These are phyloP conservation scores for Tricholoma sp. DNA, from an alignment of 768 basidiomycete genomes.

Conservation along the genomic window DNA sequence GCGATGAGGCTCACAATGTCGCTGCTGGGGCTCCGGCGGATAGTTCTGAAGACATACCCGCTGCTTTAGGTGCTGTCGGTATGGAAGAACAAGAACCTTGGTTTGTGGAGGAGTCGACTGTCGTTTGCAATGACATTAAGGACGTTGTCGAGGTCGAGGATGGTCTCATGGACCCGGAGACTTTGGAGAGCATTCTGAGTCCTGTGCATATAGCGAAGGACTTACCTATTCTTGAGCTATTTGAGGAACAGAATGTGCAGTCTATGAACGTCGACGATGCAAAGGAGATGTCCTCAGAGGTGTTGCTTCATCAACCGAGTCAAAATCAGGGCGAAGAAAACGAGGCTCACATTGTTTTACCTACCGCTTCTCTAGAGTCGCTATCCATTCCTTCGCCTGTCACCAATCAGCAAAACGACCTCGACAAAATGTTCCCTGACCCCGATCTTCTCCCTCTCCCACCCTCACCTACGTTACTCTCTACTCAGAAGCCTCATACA, in stretches of 20 bases:
- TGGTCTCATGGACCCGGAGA: not conserved
- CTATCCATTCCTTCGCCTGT: not conserved
- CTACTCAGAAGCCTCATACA: slow-evolving; percentile 13
- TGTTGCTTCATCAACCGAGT: not conserved
- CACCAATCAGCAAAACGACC: not conserved
- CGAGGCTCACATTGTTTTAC: slow-evolving; percentile 3
- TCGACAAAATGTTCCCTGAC: slow-evolving; percentile 26
- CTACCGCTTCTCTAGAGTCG: not conserved
- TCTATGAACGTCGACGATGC: not conserved
- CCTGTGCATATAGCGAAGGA: too few species aligned
- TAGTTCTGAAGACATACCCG: slow-evolving; percentile 9
- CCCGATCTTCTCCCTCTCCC: slow-evolving; percentile 40
- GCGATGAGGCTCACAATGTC: too few species aligned
- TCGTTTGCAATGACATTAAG: slow-evolving; percentile 8
- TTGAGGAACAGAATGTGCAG: not conserved
- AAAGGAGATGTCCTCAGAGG: not conserved
- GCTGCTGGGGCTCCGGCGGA: too few species aligned
- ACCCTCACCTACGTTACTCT: not conserved
- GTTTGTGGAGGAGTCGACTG: slow-evolving; percentile 14
- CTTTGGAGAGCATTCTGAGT: too few species aligned
- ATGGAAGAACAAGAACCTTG: slow-evolving; percentile 6
- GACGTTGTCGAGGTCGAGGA: not conserved
- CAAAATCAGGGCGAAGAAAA: too few species aligned
- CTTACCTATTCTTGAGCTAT: too few species aligned
- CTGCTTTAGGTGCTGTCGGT: not conserved